Conservation (phyloP, 805 yeast genomes). For the Ogataea pilisensis region DNA sequence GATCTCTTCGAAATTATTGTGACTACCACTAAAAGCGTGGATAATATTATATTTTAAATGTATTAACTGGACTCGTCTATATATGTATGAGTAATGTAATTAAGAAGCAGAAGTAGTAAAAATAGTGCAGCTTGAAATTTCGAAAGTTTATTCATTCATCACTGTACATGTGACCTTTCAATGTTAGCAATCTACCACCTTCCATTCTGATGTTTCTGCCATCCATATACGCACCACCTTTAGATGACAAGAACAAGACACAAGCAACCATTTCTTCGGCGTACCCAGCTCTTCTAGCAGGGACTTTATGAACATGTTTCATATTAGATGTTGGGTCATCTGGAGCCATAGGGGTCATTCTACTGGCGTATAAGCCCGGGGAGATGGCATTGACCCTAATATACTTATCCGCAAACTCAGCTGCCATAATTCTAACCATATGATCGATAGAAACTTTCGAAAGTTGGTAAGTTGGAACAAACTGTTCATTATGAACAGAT, state of each 20-base stretch:
- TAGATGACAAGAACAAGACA: slow-evolving; percentile 17
- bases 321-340: slow-evolving; percentile 21
- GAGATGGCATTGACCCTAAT: slow-evolving; percentile 23
- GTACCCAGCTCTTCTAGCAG: slow-evolving; percentile 20
- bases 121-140: too few species aligned
- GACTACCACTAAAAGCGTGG: too few species aligned
- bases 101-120: too few species aligned
- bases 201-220: slow-evolving; percentile 23
- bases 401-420: slow-evolving; percentile 23
- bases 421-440: slow-evolving; percentile 26
- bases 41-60: too few species aligned
- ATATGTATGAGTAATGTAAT: too few species aligned
- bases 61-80: too few species aligned
- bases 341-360: slow-evolving; percentile 21
- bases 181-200: slow-evolving; percentile 20
- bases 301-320: slow-evolving; percentile 16
- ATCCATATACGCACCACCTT: slow-evolving; percentile 24
- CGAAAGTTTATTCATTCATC: too few species aligned
- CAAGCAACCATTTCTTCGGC: slow-evolving; percentile 21
- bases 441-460: slow-evolving; percentile 21
- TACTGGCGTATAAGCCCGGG: slow-evolving; percentile 20
- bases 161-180: slow-evolving; percentile 22
- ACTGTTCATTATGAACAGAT: slow-evolving; percentile 21
- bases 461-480: slow-evolving; percentile 23
- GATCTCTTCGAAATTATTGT: too few species aligned